Percentiles rank a stretch among this genome's conserved stretches.
These are phyloP conservation scores for Porphyrellus cyaneotinctus DNA, from an alignment of 768 basidiomycete genomes.

Conservation along the genomic window DNA sequence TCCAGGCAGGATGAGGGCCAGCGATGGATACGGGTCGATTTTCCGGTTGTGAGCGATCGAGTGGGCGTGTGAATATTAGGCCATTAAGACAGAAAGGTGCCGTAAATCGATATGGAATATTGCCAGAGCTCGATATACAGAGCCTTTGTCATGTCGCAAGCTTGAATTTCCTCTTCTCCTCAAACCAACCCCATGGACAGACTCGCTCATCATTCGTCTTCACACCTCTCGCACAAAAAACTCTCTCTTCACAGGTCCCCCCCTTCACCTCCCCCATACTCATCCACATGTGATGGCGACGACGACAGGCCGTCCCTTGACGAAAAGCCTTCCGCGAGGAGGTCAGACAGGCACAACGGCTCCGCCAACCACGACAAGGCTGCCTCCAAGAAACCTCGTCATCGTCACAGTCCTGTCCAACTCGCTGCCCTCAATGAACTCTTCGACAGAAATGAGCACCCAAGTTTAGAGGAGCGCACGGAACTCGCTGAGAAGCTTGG, in stretches of 20 bases:
- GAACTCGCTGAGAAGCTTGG: conserved; percentile 67
- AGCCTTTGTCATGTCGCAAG: conserved; percentile 37
- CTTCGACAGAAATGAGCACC: conserved; percentile 74
- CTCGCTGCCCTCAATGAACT: conserved; percentile 74
- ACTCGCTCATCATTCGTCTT: conserved; percentile 9
- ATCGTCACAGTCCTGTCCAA: conserved; percentile 70
- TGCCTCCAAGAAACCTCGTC: conserved; percentile 64
- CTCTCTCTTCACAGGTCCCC: conserved; percentile 6
- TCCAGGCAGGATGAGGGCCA: no score
- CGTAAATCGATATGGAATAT: conserved; percentile 40
- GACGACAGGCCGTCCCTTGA: conserved; percentile 20
- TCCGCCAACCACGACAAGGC: conserved; percentile 23
- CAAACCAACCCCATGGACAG: conserved; percentile 27
- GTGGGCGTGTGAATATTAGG: conserved; percentile 28
- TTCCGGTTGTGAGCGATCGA: conserved; percentile 4
- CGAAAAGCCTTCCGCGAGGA: conserved; percentile 24
- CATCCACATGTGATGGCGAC: conserved; percentile 16
- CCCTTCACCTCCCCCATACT: conserved; percentile 9
- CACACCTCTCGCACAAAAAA: conserved; percentile 12
- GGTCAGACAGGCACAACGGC: conserved; percentile 24
- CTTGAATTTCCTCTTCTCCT: conserved; percentile 32
- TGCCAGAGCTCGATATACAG: conserved; percentile 37
- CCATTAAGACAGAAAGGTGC: conserved; percentile 33
- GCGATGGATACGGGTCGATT: background rate
- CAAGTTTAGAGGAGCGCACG: conserved; percentile 62